Evolutionary conservation across 139 green algal species (phyloP).

Genomic region (Deuterostichococcus epilithicus): DNA sequence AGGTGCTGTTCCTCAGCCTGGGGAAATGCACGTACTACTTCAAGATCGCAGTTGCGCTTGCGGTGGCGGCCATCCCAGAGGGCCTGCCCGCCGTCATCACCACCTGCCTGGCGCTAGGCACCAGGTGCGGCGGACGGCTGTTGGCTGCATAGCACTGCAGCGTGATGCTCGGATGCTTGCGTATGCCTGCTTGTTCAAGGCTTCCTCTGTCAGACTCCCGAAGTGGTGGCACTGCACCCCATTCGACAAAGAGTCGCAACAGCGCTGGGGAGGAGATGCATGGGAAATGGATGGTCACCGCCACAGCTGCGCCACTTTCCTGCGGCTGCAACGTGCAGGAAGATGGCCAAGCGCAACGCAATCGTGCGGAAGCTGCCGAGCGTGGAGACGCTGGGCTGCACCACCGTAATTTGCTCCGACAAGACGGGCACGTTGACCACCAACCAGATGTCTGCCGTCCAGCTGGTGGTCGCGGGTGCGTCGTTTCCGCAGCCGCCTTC

Average conservation of each 20-base stretch:
- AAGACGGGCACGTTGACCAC: slow-evolving; percentile 95
- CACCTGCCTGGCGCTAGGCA: slow-evolving; percentile 98
- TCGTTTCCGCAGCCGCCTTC: background rate
- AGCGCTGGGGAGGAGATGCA: too few relatives aligned
- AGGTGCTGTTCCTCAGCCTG: slow-evolving; percentile 8
- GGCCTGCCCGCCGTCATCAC: slow-evolving; percentile 98
- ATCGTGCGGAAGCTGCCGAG: slow-evolving; percentile 87
- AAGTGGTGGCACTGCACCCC: too few relatives aligned
- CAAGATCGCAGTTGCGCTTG: slow-evolving; percentile 95
- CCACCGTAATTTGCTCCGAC: slow-evolving; percentile 96
- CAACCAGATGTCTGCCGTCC: slow-evolving; percentile 82
- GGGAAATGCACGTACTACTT: slow-evolving; percentile 90
- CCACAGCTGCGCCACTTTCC: too few relatives aligned
- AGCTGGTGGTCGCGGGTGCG: slow-evolving; percentile 56
- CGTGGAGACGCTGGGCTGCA: slow-evolving; percentile 98
- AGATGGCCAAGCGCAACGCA: slow-evolving; percentile 67
- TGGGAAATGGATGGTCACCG: too few relatives aligned
- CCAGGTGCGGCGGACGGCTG: too few relatives aligned
- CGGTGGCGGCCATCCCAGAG: slow-evolving; percentile 98
- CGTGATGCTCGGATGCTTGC: background rate
- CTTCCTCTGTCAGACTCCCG: too few relatives aligned
- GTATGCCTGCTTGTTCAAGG: too few relatives aligned
- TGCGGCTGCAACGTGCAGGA: too few relatives aligned
- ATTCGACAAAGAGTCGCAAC: too few relatives aligned
- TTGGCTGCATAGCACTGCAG: too few relatives aligned